Evolutionary conservation across 805 yeast species (phyloP).

Genomic region (Cyberlindnera euphorbiae): DNA sequence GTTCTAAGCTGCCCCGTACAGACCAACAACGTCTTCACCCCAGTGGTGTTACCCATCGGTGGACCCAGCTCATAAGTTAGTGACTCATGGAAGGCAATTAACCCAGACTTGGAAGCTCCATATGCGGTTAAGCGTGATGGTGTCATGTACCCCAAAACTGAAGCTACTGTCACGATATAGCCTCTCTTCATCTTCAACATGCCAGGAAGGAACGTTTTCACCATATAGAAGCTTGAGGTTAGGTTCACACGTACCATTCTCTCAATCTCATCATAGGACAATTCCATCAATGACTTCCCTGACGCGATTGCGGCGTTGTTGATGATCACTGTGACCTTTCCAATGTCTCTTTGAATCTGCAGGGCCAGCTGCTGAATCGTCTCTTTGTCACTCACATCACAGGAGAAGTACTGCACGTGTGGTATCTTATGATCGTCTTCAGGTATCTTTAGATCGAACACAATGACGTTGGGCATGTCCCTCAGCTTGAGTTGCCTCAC

Average conservation of each 20-base stretch:
- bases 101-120: conserved; percentile 87
- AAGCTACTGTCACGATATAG: conserved; percentile 73
- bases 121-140: conserved; percentile 77
- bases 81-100: conserved; percentile 80
- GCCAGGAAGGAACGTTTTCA: conserved; percentile 65
- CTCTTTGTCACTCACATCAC: conserved; percentile 61
- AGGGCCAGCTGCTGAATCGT: conserved; percentile 39
- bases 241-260: conserved; percentile 63
- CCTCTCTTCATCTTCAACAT: conserved; percentile 65
- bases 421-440: conserved; percentile 25
- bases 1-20: conserved; percentile 89
- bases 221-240: conserved; percentile 63
- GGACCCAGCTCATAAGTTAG: conserved; percentile 64
- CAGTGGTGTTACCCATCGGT: conserved; percentile 33
- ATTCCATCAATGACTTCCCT: conserved; percentile 52
- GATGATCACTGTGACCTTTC: conserved; percentile 61
- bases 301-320: conserved; percentile 82
- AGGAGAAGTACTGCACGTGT: conserved; percentile 50
- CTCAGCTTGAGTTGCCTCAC: conserved; percentile 39
- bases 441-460: conserved; percentile 50
- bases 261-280: conserved; percentile 55
- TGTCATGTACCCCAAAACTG: conserved; percentile 78
- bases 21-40: conserved; percentile 69
- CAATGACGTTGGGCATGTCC: conserved; percentile 49
- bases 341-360: conserved; percentile 42